phyloP scores from a whole-genome alignment of 2,329 filamentous ascomycete species.

The Pyricularia sp. region DNA sequence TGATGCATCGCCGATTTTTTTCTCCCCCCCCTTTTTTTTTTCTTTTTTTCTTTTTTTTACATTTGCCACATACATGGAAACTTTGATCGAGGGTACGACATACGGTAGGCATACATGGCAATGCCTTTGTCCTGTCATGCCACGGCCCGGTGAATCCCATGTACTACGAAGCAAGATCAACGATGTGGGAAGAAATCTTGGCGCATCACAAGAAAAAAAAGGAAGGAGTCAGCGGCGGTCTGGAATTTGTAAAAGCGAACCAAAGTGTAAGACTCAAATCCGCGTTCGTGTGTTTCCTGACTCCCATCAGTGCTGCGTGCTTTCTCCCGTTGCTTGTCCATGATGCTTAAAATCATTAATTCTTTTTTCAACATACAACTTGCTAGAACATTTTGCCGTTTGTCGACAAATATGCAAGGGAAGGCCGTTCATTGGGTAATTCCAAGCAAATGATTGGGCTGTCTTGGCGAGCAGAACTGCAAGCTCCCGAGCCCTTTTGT shows the following conservation, averaged over 20 bases:
- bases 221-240: not conserved
- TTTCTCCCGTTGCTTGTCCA: not conserved
- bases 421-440: not conserved
- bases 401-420: not conserved
- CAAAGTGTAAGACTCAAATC: not conserved
- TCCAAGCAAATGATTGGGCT: not conserved
- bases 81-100: not conserved
- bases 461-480: not conserved
- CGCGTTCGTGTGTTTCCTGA: not conserved
- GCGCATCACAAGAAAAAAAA: not conserved
- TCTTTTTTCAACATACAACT: not conserved
- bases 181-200: not conserved
- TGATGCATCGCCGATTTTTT: not conserved
- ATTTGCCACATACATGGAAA: not conserved
- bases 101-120: not conserved
- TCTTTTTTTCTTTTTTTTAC: not conserved
- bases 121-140: not conserved
- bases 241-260: not conserved
- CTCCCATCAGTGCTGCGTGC: not conserved
- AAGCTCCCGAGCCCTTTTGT: not conserved
- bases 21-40: no score
- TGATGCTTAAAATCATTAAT: not conserved
- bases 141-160: not conserved
- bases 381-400: not conserved
- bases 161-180: constrained; percentile 1